A percentile compares a stretch with the other conserved stretches of the same genome.
These are phyloP conservation scores for Penicillium samsonianum DNA, from an alignment of 495 filamentous ascomycete genomes.

Conservation along the genomic window DNA sequence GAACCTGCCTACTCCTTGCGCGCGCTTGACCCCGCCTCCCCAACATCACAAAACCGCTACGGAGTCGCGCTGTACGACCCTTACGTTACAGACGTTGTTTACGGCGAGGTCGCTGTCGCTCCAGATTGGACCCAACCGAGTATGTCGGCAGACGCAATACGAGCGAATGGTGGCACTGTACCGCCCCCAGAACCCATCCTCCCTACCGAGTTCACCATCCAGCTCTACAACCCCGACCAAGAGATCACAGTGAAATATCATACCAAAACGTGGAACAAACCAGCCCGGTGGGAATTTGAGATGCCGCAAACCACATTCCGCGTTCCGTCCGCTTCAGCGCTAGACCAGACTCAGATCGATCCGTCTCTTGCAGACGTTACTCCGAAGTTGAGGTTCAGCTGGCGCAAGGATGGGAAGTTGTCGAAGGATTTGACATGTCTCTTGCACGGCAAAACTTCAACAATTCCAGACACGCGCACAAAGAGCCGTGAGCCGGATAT, in stretches of 20 bases:
- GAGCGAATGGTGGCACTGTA: conserved; percentile 67
- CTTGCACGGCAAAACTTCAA: conserved; percentile 71
- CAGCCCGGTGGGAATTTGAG: conserved; percentile 85
- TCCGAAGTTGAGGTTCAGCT: conserved; percentile 81
- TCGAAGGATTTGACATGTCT: conserved; percentile 81
- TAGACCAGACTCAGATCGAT: conserved; percentile 75
- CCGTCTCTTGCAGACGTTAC: conserved; percentile 67
- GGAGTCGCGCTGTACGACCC: conserved; percentile 83
- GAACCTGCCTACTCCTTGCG: conserved; percentile 75
- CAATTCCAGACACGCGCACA: conserved; percentile 59
- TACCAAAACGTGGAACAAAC: conserved; percentile 73
- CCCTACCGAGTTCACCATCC: conserved; percentile 75
- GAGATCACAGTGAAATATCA: conserved; percentile 69
- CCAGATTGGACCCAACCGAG: conserved; percentile 83
- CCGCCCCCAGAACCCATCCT: conserved; percentile 74
- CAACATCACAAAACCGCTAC: conserved; percentile 77
- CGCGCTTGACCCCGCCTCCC: conserved; percentile 67
- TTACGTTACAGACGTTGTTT: conserved; percentile 77
- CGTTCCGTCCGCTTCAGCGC: conserved; percentile 67
- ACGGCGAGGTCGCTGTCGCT: conserved; percentile 79
- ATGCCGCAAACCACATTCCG: conserved; percentile 86
- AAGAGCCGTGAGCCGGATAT: conserved; percentile 93
- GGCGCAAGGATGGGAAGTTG: conserved; percentile 88
- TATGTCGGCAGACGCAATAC: conserved; percentile 75
- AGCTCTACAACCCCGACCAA: conserved; percentile 95